A percentile compares a stretch with the other conserved stretches of the same genome.
Evolutionary conservation across 768 basidiomycete genomes (phyloP).

Genomic region (Phaffia tasmanica): DNA sequence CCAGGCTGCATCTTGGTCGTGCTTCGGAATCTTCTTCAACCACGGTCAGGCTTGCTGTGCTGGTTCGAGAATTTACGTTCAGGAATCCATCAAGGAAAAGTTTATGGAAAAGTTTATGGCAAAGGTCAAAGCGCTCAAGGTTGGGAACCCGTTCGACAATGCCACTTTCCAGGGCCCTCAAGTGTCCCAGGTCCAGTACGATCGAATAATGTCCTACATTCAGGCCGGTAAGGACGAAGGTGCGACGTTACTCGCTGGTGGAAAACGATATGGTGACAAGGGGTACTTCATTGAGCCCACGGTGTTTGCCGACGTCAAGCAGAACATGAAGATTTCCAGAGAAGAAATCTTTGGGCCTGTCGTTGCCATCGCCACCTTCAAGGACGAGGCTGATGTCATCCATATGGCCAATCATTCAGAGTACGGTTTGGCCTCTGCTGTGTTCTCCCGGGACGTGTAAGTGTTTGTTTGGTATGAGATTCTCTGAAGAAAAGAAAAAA

Average conservation of each 20-base stretch:
- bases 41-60: constrained; percentile 29
- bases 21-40: constrained; percentile 24
- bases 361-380: constrained; percentile 68
- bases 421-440: constrained; percentile 77
- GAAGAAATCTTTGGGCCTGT: constrained; percentile 77
- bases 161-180: constrained; percentile 62
- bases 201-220: constrained; percentile 60
- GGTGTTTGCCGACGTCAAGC: constrained; percentile 25
- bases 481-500: too few species aligned
- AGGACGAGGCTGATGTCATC: constrained; percentile 74
- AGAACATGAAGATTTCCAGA: constrained; percentile 61
- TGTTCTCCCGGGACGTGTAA: constrained; percentile 59
- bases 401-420: constrained; percentile 70
- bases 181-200: constrained; percentile 48
- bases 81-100: constrained; percentile 24
- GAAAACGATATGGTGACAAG: constrained; percentile 52
- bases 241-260: constrained; percentile 56
- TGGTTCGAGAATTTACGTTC: constrained; percentile 24
- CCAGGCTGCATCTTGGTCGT: constrained; percentile 19
- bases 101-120: constrained; percentile 25
- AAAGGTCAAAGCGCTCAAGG: constrained; percentile 45
- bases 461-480: background rate
- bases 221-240: constrained; percentile 53
- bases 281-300: constrained; percentile 84
- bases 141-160: constrained; percentile 59